A percentile compares a stretch with the other conserved stretches of the same genome.
Evolutionary conservation across 163 green algal genomes (phyloP).

Genomic region (Chlorella variabilis): DNA sequence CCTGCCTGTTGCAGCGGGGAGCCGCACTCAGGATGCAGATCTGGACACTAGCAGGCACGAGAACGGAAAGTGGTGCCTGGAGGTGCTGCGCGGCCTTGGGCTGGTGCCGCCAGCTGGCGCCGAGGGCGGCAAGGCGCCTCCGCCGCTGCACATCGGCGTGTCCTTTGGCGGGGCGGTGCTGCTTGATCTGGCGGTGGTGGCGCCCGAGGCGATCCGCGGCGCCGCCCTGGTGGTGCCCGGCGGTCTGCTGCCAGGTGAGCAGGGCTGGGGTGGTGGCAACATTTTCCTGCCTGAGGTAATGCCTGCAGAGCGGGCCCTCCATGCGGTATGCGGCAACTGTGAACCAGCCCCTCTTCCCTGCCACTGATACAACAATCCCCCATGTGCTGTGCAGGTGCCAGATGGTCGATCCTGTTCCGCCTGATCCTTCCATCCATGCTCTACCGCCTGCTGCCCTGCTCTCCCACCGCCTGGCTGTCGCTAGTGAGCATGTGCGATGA

Average conservation of each 20-base stretch:
- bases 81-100: slow-evolving; percentile 2
- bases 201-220: neutral
- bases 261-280: neutral
- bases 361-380: too few relatives aligned
- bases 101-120: neutral
- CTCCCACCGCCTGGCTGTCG: too few relatives aligned
- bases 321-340: too few relatives aligned
- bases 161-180: slow-evolving; percentile 9
- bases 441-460: too few relatives aligned
- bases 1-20: slow-evolving; percentile 13
- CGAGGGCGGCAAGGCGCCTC: too few relatives aligned
- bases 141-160: slow-evolving; percentile 8
- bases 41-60: neutral
- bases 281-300: neutral
- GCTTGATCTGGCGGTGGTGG: slow-evolving; percentile 13
- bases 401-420: too few relatives aligned
- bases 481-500: too few relatives aligned
- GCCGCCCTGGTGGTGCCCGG: slow-evolving; percentile 17
- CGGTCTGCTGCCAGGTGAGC: neutral
- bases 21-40: neutral
- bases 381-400: too few relatives aligned
- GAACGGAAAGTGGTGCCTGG: slow-evolving; percentile 12
- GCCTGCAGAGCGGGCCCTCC: too few relatives aligned
- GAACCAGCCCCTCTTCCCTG: too few relatives aligned
- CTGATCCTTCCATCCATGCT: too few relatives aligned